phyloP scores from a whole-genome alignment of 257 asterid genomes.

The Gentiana macrophylla region DNA sequence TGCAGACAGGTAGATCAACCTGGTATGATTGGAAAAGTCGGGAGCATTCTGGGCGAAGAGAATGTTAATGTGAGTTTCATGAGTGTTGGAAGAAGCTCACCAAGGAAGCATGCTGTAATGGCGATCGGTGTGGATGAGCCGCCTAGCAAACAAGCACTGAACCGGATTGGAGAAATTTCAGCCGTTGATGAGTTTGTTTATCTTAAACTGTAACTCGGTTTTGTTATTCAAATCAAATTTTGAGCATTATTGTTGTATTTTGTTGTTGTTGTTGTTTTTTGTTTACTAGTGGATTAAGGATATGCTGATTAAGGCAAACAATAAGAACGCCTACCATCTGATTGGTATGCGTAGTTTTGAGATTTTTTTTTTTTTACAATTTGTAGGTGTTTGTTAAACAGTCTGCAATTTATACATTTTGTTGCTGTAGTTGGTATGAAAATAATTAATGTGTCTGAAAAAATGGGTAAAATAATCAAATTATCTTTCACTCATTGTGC shows the following conservation, averaged over 20 bases:
- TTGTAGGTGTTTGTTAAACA: too few species aligned
- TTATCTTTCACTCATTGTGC: too few species aligned
- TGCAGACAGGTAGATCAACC: constrained; percentile 98
- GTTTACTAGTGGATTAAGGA: background rate
- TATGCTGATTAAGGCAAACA: too few species aligned
- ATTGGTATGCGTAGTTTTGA: too few species aligned
- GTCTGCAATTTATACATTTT: too few species aligned
- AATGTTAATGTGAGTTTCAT: constrained; percentile 84
- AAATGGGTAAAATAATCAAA: too few species aligned
- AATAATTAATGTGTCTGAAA: too few species aligned
- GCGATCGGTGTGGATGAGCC: constrained; percentile 93
- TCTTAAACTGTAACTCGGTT: constrained; percentile 41
- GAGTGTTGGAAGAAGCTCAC: constrained; percentile 85
- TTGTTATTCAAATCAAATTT: constrained; percentile 18
- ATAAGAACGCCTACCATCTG: too few species aligned
- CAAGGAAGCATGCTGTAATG: constrained; percentile 89
- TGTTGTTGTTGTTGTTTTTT: background rate
- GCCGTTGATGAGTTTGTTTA: constrained; percentile 79
- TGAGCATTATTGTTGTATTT: constrained; percentile 15
- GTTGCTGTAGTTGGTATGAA: too few species aligned
- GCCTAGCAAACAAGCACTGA: constrained; percentile 64
- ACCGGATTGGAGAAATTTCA: constrained; percentile 75
- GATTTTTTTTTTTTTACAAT: too few species aligned
- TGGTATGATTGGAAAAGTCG: constrained; percentile 90
- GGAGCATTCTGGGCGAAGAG: constrained; percentile 72